phyloP scores from a whole-genome alignment of 192 early-diverging fungal species.

The Podila epicladia region DNA sequence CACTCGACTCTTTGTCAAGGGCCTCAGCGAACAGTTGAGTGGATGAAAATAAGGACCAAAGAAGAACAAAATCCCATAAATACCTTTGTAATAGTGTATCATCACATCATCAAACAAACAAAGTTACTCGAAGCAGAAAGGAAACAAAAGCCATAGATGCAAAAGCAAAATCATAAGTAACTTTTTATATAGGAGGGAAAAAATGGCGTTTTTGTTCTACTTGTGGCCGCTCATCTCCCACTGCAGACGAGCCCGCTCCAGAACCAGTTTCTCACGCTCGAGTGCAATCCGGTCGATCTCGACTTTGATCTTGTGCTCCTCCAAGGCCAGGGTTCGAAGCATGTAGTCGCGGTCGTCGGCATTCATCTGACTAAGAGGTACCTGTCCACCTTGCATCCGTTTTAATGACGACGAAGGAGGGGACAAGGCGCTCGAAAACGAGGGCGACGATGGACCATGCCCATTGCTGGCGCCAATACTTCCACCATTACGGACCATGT shows the following conservation, averaged over 20 bases:
- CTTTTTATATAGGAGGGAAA: background rate
- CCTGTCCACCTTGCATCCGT: background rate
- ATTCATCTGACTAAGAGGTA: slow-evolving; percentile 22
- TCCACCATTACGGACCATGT: too few relatives aligned
- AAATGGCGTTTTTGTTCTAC: background rate
- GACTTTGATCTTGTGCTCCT: slow-evolving; percentile 29
- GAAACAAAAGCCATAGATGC: background rate
- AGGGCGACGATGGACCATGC: too few relatives aligned
- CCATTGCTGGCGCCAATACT: too few relatives aligned
- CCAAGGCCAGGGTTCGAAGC: slow-evolving; percentile 27
- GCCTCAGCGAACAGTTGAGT: slow-evolving; percentile 31
- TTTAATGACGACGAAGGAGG: background rate
- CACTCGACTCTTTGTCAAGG: slow-evolving; percentile 36
- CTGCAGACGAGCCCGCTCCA: slow-evolving; percentile 23
- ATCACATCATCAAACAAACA: background rate
- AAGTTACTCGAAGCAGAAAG: too few relatives aligned
- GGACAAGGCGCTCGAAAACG: slow-evolving; percentile 1
- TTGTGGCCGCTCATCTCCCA: slow-evolving; percentile 25
- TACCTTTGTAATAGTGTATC: too few relatives aligned
- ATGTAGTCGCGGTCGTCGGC: slow-evolving; percentile 20
- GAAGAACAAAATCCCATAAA: background rate
- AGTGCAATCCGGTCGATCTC: slow-evolving; percentile 33
- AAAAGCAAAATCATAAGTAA: background rate
- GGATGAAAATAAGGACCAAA: slow-evolving; percentile 1
- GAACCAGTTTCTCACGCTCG: slow-evolving; percentile 21